Percentiles rank a stretch among this genome's conserved stretches.
Evolutionary conservation across 768 basidiomycete species (phyloP).

Genomic region (Mycena leptocephala): DNA sequence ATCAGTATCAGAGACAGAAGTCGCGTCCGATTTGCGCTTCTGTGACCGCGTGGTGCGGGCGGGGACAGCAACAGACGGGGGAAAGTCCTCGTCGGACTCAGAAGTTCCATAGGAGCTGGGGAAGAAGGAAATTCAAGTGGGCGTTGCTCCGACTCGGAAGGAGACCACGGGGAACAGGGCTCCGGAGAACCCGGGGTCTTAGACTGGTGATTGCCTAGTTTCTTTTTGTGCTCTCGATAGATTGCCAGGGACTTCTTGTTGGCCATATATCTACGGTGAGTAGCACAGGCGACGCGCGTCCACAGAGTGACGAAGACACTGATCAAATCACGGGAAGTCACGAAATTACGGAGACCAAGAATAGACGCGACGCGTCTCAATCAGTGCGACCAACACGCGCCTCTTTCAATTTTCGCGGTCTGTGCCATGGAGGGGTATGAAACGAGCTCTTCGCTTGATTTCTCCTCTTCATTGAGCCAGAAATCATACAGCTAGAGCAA

Average conservation of each 20-base stretch:
- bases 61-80: background rate
- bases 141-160: background rate
- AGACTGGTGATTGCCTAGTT: constrained; percentile 3
- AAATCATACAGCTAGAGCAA: too few relatives aligned
- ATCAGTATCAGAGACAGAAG: constrained; percentile 8
- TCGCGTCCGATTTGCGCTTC: constrained; percentile 2
- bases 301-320: too few relatives aligned
- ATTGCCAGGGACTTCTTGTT: background rate
- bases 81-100: background rate
- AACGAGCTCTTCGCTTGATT: too few relatives aligned
- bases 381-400: too few relatives aligned
- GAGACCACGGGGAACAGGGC: background rate
- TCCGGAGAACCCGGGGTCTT: background rate
- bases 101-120: background rate
- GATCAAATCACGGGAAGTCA: background rate
- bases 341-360: background rate
- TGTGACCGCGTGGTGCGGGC: background rate
- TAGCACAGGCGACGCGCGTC: background rate
- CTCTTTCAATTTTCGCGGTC: too few relatives aligned
- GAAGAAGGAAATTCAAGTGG: background rate
- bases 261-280: background rate
- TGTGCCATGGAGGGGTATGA: too few relatives aligned
- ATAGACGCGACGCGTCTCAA: too few relatives aligned
- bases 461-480: too few relatives aligned
- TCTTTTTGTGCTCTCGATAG: constrained; percentile 11